Evolutionary conservation across 2,329 filamentous ascomycete species (phyloP), one percentile per base, ranked within the genome.

Genomic region (Akanthomyces muscarius): DNA sequence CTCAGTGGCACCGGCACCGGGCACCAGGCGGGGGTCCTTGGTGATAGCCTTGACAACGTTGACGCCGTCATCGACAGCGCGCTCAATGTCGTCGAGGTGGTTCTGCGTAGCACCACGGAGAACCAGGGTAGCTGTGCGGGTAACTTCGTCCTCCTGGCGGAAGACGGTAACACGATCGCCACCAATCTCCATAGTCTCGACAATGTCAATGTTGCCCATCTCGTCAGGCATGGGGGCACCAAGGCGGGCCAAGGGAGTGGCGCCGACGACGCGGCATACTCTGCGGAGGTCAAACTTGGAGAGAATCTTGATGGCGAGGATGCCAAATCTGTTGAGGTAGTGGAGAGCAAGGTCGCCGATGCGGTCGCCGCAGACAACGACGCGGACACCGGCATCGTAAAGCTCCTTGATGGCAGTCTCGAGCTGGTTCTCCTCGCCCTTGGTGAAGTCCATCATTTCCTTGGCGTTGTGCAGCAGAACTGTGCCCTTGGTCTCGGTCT

Each of bases 161-260:
- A 99, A 99, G 64, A 99, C 94, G 48, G 95, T 99, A 64, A 99
- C 96, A 66, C 95, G 90, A 81, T 99, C 95, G 70, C 95, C 95
- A 67, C 95, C 95, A 74, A 99, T 98, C 79, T 99, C 95, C 51
- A 96, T 84, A 1, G 96, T 98, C 84, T 99, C 95, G 38, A 99
- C 95, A 63, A 99, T 78, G 74, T 99, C 95, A 67, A 99, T 87
- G 70, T 80, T 89, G 68, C 95, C 95, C 93, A 97, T 98, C 83
- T 99, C 95, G 70, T 99, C 95, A n/a, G 96, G 95, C 95, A 99
- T 99, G 51, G 95, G 95, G 18, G 96, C 95, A 67, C 95, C 95
- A 54, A 99, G 83, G 71, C 95, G 89, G 60, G 96, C 96, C 66
- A 99, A 85, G n/a, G 95, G 95, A 16, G 95, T 97, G 63, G 95